These are phyloP conservation scores for Pythium phragmiticola DNA, from an alignment of 352 stramenopile genomes.

Conservation along the genomic window DNA sequence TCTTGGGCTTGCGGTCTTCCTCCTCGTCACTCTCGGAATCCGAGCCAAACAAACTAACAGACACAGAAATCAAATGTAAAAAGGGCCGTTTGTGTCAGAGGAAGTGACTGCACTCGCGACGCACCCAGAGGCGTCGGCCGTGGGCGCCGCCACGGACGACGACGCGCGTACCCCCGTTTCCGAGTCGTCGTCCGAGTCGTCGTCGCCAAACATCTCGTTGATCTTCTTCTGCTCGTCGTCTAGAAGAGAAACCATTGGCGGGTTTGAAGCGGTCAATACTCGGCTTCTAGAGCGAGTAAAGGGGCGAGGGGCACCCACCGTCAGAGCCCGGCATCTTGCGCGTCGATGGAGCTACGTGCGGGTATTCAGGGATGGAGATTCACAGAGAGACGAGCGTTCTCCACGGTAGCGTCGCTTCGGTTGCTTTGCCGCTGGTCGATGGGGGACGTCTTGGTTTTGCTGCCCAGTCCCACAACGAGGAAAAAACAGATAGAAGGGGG, in stretches of 20 bases:
- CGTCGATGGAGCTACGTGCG: background rate
- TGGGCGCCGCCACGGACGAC: constrained; percentile 38
- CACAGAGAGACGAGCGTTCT: constrained; percentile 8
- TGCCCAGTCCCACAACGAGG: constrained; percentile 20
- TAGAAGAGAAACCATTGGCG: constrained; percentile 6
- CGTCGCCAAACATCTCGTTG: constrained; percentile 87
- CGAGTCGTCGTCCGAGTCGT: constrained; percentile 73
- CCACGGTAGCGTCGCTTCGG: background rate
- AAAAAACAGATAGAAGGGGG: constrained; percentile 7
- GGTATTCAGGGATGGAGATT: background rate
- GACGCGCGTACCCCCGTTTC: constrained; percentile 55
- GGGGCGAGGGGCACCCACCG: constrained; percentile 33
- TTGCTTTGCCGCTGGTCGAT: background rate
- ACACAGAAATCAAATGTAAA: background rate
- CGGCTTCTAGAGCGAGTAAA: background rate
- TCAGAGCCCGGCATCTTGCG: constrained; percentile 53
- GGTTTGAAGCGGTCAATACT: background rate
- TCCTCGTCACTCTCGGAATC: constrained; percentile 86
- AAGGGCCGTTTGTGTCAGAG: too few species aligned
- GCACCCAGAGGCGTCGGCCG: constrained; percentile 71
- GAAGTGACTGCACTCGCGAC: too few species aligned
- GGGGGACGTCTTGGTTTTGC: background rate
- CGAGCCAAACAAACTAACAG: constrained; percentile 72
- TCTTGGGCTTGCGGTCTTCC: constrained; percentile 49
- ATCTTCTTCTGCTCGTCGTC: constrained; percentile 86